Evolutionary conservation across 768 basidiomycete species (phyloP).

Genomic region (Suillus brevipes): DNA sequence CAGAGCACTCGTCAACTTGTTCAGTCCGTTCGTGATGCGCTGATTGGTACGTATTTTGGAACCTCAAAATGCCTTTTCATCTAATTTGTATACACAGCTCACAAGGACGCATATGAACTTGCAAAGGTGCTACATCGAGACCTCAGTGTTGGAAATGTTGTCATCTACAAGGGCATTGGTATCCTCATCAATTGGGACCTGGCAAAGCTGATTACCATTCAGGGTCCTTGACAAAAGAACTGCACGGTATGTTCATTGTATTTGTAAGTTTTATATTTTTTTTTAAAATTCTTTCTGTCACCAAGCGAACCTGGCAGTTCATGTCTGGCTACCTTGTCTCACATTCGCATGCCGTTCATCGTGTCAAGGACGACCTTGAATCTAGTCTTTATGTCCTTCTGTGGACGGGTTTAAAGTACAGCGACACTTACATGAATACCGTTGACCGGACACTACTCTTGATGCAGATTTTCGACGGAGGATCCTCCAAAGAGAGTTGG

Average conservation of each 20-base stretch:
- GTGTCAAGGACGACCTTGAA: slow-evolving; percentile 6
- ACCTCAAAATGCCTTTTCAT: neutral
- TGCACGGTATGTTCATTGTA: too few relatives aligned
- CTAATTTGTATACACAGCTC: neutral
- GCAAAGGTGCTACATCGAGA: too few relatives aligned
- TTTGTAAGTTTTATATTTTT: too few relatives aligned
- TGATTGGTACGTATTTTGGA: neutral
- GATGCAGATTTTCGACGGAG: neutral
- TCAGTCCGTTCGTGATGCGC: slow-evolving; percentile 1
- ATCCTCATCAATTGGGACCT: too few relatives aligned
- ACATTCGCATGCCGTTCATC: neutral
- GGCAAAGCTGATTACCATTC: too few relatives aligned
- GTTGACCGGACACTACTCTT: neutral
- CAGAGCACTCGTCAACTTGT: neutral
- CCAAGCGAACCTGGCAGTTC: slow-evolving; percentile 11
- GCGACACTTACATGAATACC: neutral
- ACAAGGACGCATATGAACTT: too few relatives aligned
- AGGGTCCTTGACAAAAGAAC: too few relatives aligned
- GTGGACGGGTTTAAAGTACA: slow-evolving; percentile 1
- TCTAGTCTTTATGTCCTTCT: slow-evolving; percentile 6
- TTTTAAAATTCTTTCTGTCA: neutral
- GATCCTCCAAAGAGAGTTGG: neutral
- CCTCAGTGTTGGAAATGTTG: too few relatives aligned
- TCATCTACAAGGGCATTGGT: too few relatives aligned
- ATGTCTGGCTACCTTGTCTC: neutral